These are phyloP conservation scores for Isabelozyma rhagii DNA, from an alignment of 805 yeast genomes.

Conservation along the genomic window DNA sequence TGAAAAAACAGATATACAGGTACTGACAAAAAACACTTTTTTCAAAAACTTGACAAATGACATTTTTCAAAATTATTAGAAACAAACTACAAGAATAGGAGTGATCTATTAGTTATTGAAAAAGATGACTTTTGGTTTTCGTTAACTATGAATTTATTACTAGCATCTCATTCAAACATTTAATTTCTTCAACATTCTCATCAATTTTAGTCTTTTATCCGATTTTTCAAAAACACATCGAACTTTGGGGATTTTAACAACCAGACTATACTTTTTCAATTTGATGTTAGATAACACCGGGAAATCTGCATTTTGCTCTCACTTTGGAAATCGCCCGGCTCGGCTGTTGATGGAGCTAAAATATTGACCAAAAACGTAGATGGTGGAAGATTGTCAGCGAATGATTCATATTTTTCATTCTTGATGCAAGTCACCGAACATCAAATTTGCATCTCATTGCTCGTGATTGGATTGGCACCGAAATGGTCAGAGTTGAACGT, in stretches of 20 bases:
- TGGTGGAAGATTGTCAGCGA: too few relatives aligned
- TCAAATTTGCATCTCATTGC: slow-evolving; percentile 12
- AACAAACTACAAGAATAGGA: too few relatives aligned
- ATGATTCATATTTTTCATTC: slow-evolving; percentile 1
- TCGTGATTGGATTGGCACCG: slow-evolving; percentile 11
- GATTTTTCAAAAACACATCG: slow-evolving; percentile 1
- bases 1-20: too few relatives aligned
- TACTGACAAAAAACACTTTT: too few relatives aligned
- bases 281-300: slow-evolving; percentile 10
- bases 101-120: too few relatives aligned
- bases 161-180: slow-evolving; percentile 15
- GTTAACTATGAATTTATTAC: too few relatives aligned
- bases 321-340: background rate
- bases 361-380: background rate
- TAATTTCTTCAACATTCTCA: slow-evolving; percentile 12
- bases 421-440: slow-evolving; percentile 8
- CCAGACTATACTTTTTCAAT: slow-evolving; percentile 6
- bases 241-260: slow-evolving; percentile 21
- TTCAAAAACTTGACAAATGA: too few relatives aligned
- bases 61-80: too few relatives aligned
- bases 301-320: slow-evolving; percentile 10
- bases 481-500: slow-evolving; percentile 12
- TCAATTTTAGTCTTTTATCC: slow-evolving; percentile 12
- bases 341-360: slow-evolving; percentile 6
- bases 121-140: too few relatives aligned